Conservation (phyloP, 2,329 filamentous ascomycete genomes). For the Claviceps monticola region DNA sequence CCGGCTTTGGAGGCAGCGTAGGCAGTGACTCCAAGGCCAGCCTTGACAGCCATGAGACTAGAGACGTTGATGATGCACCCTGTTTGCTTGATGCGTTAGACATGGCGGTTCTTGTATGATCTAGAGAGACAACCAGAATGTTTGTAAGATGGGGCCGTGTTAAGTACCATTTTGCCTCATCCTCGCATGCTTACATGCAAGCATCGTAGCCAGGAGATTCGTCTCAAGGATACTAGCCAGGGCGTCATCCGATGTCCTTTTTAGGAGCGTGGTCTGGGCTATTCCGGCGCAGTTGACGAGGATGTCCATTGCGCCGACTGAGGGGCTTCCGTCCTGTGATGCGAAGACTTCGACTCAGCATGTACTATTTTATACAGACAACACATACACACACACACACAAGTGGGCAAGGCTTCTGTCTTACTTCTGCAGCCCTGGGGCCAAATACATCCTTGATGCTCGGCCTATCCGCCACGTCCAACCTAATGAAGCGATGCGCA, state of each 20-base stretch:
- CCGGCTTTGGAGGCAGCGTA: constrained; percentile 76
- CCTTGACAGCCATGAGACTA: constrained; percentile 57
- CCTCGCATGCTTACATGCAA: constrained; percentile 39
- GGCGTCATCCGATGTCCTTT: constrained; percentile 33
- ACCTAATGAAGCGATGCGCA: constrained; percentile 20
- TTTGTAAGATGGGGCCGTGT: too few species aligned
- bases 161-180: constrained; percentile 18
- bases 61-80: constrained; percentile 71
- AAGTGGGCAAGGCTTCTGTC: neutral
- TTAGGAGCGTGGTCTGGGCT: constrained; percentile 50
- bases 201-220: constrained; percentile 56
- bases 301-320: constrained; percentile 32
- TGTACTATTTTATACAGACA: too few species aligned
- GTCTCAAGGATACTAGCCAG: constrained; percentile 48
- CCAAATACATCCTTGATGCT: constrained; percentile 19
- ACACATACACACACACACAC: neutral
- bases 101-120: too few species aligned
- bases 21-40: constrained; percentile 54
- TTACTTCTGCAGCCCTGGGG: neutral
- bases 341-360: too few species aligned
- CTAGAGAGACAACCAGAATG: too few species aligned
- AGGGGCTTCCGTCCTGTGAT: neutral
- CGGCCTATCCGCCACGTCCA: constrained; percentile 18
- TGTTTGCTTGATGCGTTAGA: constrained; percentile 10
- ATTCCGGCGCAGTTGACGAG: constrained; percentile 74